These are phyloP conservation scores for Candida sakaeoensis DNA, from an alignment of 805 yeast species.

Conservation along the genomic window DNA sequence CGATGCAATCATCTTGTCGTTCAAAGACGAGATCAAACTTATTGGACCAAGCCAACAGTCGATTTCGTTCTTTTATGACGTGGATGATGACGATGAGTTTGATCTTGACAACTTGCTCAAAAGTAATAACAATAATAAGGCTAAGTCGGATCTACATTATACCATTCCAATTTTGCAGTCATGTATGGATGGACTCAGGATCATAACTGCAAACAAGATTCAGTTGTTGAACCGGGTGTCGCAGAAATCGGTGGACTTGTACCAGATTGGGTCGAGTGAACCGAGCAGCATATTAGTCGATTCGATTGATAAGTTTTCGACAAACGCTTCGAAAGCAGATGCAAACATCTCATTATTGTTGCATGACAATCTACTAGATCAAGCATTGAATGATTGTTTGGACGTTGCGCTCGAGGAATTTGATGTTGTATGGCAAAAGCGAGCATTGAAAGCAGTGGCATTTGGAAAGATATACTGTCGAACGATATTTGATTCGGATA, in stretches of 20 bases:
- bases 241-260: constrained; percentile 53
- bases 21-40: constrained; percentile 60
- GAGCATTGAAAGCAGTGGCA: constrained; percentile 71
- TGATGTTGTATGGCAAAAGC: constrained; percentile 76
- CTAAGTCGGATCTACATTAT: constrained; percentile 18
- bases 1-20: constrained; percentile 69
- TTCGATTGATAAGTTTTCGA: constrained; percentile 57
- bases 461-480: constrained; percentile 73
- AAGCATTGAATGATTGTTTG: constrained; percentile 70
- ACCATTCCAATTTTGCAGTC: constrained; percentile 44
- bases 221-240: constrained; percentile 66
- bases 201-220: constrained; percentile 54
- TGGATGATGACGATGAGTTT: constrained; percentile 29
- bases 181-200: constrained; percentile 67
- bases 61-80: constrained; percentile 50
- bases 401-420: constrained; percentile 76
- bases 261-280: constrained; percentile 78
- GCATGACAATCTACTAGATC: constrained; percentile 38
- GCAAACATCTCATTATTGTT: constrained; percentile 60
- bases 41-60: constrained; percentile 67
- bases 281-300: constrained; percentile 82
- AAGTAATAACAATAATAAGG: constrained; percentile 4
- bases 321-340: constrained; percentile 76
- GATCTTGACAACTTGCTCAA: constrained; percentile 13
- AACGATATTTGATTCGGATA: constrained; percentile 49